Conservation (phyloP, 2,329 filamentous ascomycete species). For the Ophiostoma ulmi region DNA sequence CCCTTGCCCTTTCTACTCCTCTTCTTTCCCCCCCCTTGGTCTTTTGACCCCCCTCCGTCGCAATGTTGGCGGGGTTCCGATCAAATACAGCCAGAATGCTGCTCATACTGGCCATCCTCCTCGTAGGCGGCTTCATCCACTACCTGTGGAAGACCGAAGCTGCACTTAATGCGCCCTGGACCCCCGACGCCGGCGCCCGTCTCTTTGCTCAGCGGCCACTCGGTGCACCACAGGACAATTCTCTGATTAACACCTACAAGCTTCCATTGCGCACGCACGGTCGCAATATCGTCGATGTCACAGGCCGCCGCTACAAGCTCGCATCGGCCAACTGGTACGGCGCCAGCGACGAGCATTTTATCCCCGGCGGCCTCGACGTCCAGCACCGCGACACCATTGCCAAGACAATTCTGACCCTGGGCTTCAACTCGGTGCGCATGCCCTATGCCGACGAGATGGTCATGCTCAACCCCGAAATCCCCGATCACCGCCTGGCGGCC, state of each 20-base stretch:
- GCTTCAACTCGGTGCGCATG: conserved; percentile 66
- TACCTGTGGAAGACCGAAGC: conserved; percentile 45
- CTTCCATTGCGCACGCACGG: conserved; percentile 57
- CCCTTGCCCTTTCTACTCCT: background rate
- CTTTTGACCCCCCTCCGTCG: background rate
- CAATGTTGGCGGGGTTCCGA: conserved; percentile 21
- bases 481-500: conserved; percentile 47
- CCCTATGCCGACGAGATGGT: conserved; percentile 68
- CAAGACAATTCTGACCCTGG: conserved; percentile 52
- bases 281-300: conserved; percentile 55
- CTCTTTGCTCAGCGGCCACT: conserved; percentile 48
- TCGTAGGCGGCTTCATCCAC: conserved; percentile 39
- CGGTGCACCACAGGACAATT: conserved; percentile 40
- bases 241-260: conserved; percentile 44
- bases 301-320: conserved; percentile 55
- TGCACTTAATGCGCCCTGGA: conserved; percentile 43
- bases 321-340: conserved; percentile 67
- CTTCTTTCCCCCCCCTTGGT: background rate
- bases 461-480: conserved; percentile 51
- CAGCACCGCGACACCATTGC: conserved; percentile 59
- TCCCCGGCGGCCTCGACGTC: conserved; percentile 59
- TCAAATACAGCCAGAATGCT: conserved; percentile 35
- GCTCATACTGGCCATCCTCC: conserved; percentile 36
- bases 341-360: conserved; percentile 60
- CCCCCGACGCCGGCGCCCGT: conserved; percentile 43